Base-by-base conservation (phyloP, 2,329 filamentous ascomycete genomes). In the Akanthomyces dipterigenus region DNA sequence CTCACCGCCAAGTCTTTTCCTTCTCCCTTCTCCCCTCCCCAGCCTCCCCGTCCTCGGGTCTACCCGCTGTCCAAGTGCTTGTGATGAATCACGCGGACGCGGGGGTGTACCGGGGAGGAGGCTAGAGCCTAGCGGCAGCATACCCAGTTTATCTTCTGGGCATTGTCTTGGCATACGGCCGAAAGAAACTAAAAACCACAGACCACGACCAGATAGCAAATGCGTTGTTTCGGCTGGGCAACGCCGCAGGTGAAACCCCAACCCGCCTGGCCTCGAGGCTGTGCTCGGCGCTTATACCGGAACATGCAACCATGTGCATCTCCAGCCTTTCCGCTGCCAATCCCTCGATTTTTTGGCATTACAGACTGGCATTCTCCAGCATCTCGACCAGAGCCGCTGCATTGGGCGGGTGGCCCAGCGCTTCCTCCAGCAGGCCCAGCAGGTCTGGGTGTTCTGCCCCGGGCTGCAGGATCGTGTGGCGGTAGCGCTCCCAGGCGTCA, bases 1-100 rank as follows among this genome's bases (percentile, higher is more conserved):
- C 55, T 58, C 45, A 58, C 55, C 45, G 55, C 55, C 55, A 58
- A 50, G 24, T 31, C 16, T 34, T 54, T 14, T 28, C 18, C 12
- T 2, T 34, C 31, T 31, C 22, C 5, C 14, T 24, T 7, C 50
- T 31, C 42, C 51, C 14, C 22, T 26, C 12, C 36, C n/a, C 26
- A 12, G 16, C 45, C 22, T 31, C 38, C 16, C 55, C 31, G 20
- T 36, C 18, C 43, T 57, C 45, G 54, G 54, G 26, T 57, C 43
- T 46, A 43, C 38, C 45, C 55, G 43, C 54, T 36, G 28, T 18
- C 46, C 18, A 31, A n/a, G 8, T 36, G 31, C 20, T 38, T 48
- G 55, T 48, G 14, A 48, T 26, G 12, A 56, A 56, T 36, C 42
- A 43, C 38, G 40, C 22, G 40, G n/a, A n/a, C n/a, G n/a, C n/a